Conservation (phyloP, 2,329 filamentous ascomycete species). For the Ophiostoma piceae region DNA sequence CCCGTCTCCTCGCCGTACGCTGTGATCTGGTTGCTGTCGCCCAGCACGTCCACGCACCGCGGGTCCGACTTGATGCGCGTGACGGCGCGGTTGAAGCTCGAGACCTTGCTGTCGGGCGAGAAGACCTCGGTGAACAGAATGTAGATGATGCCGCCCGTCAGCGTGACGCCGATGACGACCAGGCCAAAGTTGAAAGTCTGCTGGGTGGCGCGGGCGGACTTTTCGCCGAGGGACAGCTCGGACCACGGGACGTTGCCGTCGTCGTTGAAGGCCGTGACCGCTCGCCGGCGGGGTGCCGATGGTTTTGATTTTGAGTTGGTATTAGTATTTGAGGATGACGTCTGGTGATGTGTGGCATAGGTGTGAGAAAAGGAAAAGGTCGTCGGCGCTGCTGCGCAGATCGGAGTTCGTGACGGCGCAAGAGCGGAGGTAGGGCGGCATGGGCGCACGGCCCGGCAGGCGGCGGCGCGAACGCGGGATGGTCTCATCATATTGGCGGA, state of each 20-base stretch:
- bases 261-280: slow-evolving; percentile 80
- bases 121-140: slow-evolving; percentile 79
- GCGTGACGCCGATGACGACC: slow-evolving; percentile 64
- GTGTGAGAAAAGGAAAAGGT: background rate
- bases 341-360: slow-evolving; percentile 51
- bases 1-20: slow-evolving; percentile 76
- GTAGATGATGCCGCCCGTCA: slow-evolving; percentile 74
- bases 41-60: slow-evolving; percentile 67
- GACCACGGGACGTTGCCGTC: slow-evolving; percentile 77
- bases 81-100: slow-evolving; percentile 82
- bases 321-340: slow-evolving; percentile 11
- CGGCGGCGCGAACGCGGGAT: slow-evolving; percentile 17
- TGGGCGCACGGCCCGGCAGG: slow-evolving; percentile 1
- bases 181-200: slow-evolving; percentile 84
- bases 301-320: slow-evolving; percentile 24
- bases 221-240: slow-evolving; percentile 69
- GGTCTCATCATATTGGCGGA: slow-evolving; percentile 22
- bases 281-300: slow-evolving; percentile 52
- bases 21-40: slow-evolving; percentile 66
- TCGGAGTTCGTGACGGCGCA: background rate
- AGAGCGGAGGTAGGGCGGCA: slow-evolving; percentile 6
- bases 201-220: slow-evolving; percentile 77
- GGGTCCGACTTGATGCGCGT: slow-evolving; percentile 69
- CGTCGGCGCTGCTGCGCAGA: slow-evolving; percentile 33
- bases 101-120: slow-evolving; percentile 75